Evolutionary conservation across 495 filamentous ascomycete genomes (phyloP), one percentile per base, ranked within the genome.

Genomic region (Penicillium daleae): DNA sequence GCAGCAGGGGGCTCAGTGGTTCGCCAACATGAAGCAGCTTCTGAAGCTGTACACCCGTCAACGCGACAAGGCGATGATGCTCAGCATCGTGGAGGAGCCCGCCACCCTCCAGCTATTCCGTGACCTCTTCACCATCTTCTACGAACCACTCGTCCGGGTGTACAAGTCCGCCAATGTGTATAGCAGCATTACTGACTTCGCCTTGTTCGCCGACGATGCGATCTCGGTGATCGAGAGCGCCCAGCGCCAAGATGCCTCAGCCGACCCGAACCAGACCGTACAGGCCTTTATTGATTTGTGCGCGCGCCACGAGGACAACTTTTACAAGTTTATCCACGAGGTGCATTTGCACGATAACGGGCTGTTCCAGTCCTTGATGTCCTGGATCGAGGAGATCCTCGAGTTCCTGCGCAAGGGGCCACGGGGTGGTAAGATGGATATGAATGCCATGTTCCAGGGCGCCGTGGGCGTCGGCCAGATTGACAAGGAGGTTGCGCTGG

Each of bases 81-180:
- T 97, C 48, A 87, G 86, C 62, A 91, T 97, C 64, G 94, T 98
- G 57, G 92, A 97, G 78, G 95, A 99, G 76, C 92, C 95, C 0
- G 91, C 91, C 21, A 97, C 95, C 7, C 83, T 98, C 26, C 90
- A 95, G 68, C 82, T 99, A 46, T 95, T 99, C 83, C 87, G 92
- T 42, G 96, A 98, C 66, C 86, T 99, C 49, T 98, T 99, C 76
- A 96, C 92, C 21, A 97, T 99, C 70, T 99, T 99, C 81, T 99
- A 99, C 76, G 95, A 99, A 72, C 95, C 95, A 0, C 85, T 99
- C 10, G 89, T 99, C 17, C 85, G 95, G 22, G 95, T 99, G 0
- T 99, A 99, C 80, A 99, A 98, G 78, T 97, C 94, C 24, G 95
- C 95, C 65, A 99, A 98, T 66, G 95, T 99, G 31, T 99, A 99